Evolutionary conservation across 371 early-diverging fungal genomes (phyloP).

Genomic region (Mucor piriformis): DNA sequence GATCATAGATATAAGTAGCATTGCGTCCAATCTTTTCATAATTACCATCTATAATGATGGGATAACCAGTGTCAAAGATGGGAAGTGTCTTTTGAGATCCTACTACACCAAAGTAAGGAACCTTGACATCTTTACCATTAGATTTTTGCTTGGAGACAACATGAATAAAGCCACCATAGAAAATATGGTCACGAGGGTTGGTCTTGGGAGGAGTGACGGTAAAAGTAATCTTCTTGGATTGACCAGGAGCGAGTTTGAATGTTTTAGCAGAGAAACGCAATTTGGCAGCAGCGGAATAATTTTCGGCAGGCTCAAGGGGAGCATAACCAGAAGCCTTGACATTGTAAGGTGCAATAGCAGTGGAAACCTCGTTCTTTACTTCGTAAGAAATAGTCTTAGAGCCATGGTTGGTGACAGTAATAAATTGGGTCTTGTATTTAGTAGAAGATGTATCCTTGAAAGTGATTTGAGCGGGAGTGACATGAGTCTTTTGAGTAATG

Average conservation of each 20-base stretch:
- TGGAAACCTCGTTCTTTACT: conserved; percentile 32
- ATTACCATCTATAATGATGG: no score
- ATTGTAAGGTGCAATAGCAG: conserved; percentile 39
- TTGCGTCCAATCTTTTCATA: no score
- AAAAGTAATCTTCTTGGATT: conserved; percentile 44
- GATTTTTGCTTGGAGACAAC: conserved; percentile 8
- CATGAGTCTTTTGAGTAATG: conserved; percentile 43
- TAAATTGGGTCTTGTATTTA: conserved; percentile 27
- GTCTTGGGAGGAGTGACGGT: conserved; percentile 41
- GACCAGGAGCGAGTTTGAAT: conserved; percentile 60
- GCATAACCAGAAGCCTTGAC: conserved; percentile 13
- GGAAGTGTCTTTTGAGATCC: no score
- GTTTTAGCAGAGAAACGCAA: conserved; percentile 65
- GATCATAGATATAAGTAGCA: no score
- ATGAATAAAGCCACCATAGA: conserved; percentile 38
- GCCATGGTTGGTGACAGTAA: conserved; percentile 60
- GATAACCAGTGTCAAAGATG: no score
- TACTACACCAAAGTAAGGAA: no score
- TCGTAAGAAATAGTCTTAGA: conserved; percentile 47
- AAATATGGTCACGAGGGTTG: conserved; percentile 23
- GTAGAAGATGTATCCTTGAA: conserved; percentile 63
- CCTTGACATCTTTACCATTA: no score
- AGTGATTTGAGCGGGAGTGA: conserved; percentile 62
- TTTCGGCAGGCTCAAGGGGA: conserved; percentile 6
- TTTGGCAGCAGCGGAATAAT: conserved; percentile 31